Percentiles rank a stretch among this genome's conserved stretches.
Evolutionary conservation across 495 filamentous ascomycete species (phyloP).

Genomic region (Aspergillus asperescens): DNA sequence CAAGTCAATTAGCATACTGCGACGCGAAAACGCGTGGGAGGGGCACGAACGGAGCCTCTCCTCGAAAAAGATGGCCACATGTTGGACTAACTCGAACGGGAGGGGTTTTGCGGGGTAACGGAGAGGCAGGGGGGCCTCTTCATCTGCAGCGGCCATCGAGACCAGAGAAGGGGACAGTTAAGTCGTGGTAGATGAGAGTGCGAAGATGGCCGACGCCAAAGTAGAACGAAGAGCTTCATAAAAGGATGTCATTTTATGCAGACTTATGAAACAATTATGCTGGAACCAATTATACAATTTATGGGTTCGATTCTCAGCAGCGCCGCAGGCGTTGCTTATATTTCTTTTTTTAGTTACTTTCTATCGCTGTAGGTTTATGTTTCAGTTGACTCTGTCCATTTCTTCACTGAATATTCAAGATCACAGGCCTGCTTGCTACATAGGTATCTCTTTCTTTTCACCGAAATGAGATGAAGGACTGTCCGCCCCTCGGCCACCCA

Average conservation of each 20-base stretch:
- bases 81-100: slow-evolving; percentile 57
- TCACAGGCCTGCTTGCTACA: too few relatives aligned
- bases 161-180: slow-evolving; percentile 14
- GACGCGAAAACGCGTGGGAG: slow-evolving; percentile 13
- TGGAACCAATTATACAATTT: too few relatives aligned
- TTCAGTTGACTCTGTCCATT: not conserved
- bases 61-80: slow-evolving; percentile 68
- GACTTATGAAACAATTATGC: not conserved
- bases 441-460: too few relatives aligned
- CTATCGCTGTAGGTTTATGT: not conserved
- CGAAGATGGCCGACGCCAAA: not conserved
- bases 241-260: not conserved
- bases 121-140: slow-evolving; percentile 15
- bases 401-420: not conserved
- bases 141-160: slow-evolving; percentile 20
- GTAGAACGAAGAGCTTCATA: not conserved
- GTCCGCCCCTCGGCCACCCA: not conserved
- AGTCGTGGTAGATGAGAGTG: not conserved
- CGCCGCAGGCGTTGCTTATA: slow-evolving; percentile 24
- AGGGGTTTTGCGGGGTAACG: slow-evolving; percentile 52
- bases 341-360: not conserved
- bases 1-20: slow-evolving; percentile 6
- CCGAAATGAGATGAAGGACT: not conserved
- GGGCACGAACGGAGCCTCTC: slow-evolving; percentile 59
- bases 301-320: slow-evolving; percentile 43